A percentile compares a stretch with the other conserved stretches of the same genome.
phyloP scores from a whole-genome alignment of 148 eudicot genomes.

The Rhododendron molle region DNA sequence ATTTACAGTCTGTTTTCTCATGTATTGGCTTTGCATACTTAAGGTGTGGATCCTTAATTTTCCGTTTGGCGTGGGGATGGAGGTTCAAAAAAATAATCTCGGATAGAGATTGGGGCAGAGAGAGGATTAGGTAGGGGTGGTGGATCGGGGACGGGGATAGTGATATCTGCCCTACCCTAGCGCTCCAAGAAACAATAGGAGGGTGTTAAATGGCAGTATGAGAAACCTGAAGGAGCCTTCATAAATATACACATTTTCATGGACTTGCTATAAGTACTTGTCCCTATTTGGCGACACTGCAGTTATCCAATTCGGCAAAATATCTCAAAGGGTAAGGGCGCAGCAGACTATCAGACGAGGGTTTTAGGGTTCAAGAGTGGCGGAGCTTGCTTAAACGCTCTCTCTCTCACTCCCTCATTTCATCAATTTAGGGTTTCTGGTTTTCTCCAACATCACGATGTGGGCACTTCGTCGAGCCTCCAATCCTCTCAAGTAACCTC shows the following conservation, averaged over 20 bases:
- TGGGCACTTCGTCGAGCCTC: constrained; percentile 72
- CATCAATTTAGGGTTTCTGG: background rate
- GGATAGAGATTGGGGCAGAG: no score
- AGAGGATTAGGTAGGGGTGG: no score
- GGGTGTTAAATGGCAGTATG: background rate
- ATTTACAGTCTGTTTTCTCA: no score
- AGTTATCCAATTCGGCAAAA: no score
- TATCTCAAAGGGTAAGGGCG: background rate
- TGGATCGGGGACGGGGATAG: no score
- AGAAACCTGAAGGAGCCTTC: background rate
- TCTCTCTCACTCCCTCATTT: background rate
- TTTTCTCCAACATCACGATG: constrained; percentile 28
- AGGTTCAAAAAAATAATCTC: no score
- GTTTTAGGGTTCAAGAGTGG: background rate
- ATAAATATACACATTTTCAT: background rate
- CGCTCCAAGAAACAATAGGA: background rate
- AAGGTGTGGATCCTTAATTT: no score
- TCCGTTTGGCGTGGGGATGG: no score
- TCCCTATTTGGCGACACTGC: background rate
- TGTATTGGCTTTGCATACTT: no score
- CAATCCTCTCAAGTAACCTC: constrained; percentile 37
- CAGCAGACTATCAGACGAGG: background rate
- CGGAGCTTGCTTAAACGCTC: background rate
- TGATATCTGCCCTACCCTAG: no score
- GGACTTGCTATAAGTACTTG: background rate